These are phyloP conservation scores for Umbelopsis sp. DNA, from an alignment of 192 early-diverging fungal genomes.

Conservation along the genomic window DNA sequence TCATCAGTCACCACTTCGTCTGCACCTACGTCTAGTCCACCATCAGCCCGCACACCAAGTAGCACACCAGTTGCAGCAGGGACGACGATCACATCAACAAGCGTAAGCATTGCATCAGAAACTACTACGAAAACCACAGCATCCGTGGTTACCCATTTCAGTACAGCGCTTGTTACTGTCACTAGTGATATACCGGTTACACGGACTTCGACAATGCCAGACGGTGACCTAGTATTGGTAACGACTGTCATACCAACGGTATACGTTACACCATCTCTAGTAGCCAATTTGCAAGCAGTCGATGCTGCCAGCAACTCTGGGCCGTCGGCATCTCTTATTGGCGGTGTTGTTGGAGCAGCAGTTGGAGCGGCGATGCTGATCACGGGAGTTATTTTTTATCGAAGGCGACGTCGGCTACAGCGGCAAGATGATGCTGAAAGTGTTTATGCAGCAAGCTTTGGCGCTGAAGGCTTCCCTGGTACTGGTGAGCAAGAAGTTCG, in stretches of 20 bases:
- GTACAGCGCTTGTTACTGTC: background rate
- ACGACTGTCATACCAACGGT: slow-evolving; percentile 6
- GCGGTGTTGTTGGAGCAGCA: background rate
- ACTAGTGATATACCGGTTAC: background rate
- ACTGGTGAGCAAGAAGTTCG: background rate
- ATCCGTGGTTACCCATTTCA: background rate
- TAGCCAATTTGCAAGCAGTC: background rate
- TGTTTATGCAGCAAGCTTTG: background rate
- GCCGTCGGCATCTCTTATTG: background rate
- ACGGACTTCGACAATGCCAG: background rate
- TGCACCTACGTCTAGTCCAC: background rate
- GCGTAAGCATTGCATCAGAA: background rate
- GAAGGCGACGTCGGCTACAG: background rate
- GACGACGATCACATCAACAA: too few relatives aligned
- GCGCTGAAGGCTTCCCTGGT: background rate
- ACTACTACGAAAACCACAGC: background rate
- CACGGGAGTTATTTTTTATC: background rate
- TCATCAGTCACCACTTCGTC: background rate
- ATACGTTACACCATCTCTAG: background rate
- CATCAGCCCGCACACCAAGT: background rate
- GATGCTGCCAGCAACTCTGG: background rate
- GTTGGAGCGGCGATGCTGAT: slow-evolving; percentile 7
- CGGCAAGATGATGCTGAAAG: background rate
- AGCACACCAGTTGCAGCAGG: background rate
- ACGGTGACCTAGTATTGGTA: background rate